Evolutionary conservation across 1,139 yeast genomes (phyloP), one percentile per base, ranked within the genome.

Genomic region (Lodderomyces metapsilosis): DNA sequence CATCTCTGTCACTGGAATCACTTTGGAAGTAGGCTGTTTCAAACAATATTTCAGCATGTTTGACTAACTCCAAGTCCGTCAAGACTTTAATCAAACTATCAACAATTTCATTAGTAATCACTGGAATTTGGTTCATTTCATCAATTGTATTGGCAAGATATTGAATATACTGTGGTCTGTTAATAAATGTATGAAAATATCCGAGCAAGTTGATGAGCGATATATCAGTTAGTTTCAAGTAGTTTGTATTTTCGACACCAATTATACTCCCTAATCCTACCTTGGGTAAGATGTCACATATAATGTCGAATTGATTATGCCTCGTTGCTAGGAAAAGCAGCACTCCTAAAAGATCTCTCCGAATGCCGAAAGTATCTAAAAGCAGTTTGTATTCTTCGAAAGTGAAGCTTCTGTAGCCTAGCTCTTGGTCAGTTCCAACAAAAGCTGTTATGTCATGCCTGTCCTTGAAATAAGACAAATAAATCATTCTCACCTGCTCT

Each of bases 381-480:
- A 62, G 38, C 38, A 48, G 53, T 17, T 44, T 37, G 44, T 58
- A 64, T 2, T 57, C 50, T 1, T 44, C 44, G 49, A 44, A 52
- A 32, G 58, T 51, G 39, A 67, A 64, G 10, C 32, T 36, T n/a
- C 58, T 41, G 0, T 49, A 37, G 5, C 34, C 39, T 12, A 37
- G 21, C 7, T 34, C 40, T 17, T 58, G 40, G 0, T 48, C 39
- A 10, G 51, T 23, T 1, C 30, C 30, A 15, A 37, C 20, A 10
- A 20, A 6, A 5, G 21, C 9, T 3, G 24, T 17, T 9, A 69
- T 46, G 12, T 52, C 56, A 1, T 46, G 46, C 17, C 56, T 47
- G 43, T 71, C 76, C 33, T 54, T 58, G 50, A 53, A 71, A 44
- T 65, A 68, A 7, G 56, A 53, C 42, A 59, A 51, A 43, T 58